A percentile compares a stretch with the other conserved stretches of the same genome.
phyloP scores from a whole-genome alignment of 2,329 filamentous ascomycete species.

The Penicillium sp. region DNA sequence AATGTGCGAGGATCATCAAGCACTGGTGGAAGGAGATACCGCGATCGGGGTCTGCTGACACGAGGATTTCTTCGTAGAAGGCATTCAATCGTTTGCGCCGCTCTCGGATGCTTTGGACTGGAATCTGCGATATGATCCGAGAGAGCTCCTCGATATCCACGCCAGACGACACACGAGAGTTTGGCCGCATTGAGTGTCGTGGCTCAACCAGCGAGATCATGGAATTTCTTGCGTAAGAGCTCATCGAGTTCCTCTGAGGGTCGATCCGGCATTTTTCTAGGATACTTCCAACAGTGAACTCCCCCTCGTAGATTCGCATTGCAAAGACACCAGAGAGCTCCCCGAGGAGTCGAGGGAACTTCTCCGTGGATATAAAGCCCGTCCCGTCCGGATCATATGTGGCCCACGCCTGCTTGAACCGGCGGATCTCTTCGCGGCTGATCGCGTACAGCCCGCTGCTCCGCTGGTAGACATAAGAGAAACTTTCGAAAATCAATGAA shows the following conservation, averaged over 20 bases:
- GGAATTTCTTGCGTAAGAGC: slow-evolving; percentile 38
- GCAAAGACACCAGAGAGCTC: slow-evolving; percentile 93
- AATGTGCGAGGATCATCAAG: slow-evolving; percentile 93
- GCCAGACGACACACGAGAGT: slow-evolving; percentile 49
- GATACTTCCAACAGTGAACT: slow-evolving; percentile 82
- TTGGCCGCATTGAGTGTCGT: slow-evolving; percentile 12
- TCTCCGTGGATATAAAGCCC: slow-evolving; percentile 85
- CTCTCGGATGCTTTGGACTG: slow-evolving; percentile 70
- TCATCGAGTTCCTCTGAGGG: slow-evolving; percentile 31
- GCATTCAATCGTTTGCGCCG: slow-evolving; percentile 79
- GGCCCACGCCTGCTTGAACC: slow-evolving; percentile 98
- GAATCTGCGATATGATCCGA: slow-evolving; percentile 68
- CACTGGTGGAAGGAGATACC: slow-evolving; percentile 91
- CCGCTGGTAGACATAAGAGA: slow-evolving; percentile 97
- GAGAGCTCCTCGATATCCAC: slow-evolving; percentile 77
- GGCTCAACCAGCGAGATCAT: slow-evolving; percentile 19
- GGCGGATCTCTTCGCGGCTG: slow-evolving; percentile 87
- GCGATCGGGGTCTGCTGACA: slow-evolving; percentile 82
- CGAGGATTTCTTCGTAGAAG: slow-evolving; percentile 97
- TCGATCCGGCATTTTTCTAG: slow-evolving; percentile 76
- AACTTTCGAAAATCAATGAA: slow-evolving; percentile 97
- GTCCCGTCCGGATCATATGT: slow-evolving; percentile 89
- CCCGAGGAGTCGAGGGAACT: slow-evolving; percentile 80
- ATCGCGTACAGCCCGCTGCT: slow-evolving; percentile 90
- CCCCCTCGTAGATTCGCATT: slow-evolving; percentile 92